Percentiles rank a stretch among this genome's conserved stretches.
Evolutionary conservation across 176 grass and related monocot species (phyloP).

Genomic region (Triticum monococcum): DNA sequence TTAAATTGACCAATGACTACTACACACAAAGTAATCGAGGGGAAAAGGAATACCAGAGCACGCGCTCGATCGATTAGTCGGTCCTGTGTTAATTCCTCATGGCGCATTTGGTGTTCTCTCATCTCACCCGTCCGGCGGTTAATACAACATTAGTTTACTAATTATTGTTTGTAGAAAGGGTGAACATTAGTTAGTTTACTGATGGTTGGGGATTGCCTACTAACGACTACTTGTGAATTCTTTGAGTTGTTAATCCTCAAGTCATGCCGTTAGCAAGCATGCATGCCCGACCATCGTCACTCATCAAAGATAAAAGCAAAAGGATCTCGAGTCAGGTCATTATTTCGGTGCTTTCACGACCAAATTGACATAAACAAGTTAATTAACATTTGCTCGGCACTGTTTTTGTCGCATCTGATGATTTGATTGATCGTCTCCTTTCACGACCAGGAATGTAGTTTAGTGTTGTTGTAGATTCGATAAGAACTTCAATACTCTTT

Average conservation of each 20-base stretch:
- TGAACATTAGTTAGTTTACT: neutral
- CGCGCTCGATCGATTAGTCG: too few relatives aligned
- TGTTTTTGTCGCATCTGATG: neutral
- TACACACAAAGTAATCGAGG: too few relatives aligned
- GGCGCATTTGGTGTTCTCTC: too few relatives aligned
- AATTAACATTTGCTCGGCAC: neutral
- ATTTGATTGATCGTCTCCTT: too few relatives aligned
- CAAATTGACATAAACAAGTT: neutral
- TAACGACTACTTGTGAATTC: slow-evolving; percentile 31
- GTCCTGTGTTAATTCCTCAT: too few relatives aligned
- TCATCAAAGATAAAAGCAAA: slow-evolving; percentile 25
- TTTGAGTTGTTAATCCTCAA: slow-evolving; percentile 41
- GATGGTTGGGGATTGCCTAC: slow-evolving; percentile 44
- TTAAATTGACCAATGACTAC: too few relatives aligned
- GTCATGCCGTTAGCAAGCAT: too few relatives aligned
- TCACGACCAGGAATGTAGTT: neutral
- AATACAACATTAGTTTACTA: too few relatives aligned
- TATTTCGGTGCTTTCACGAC: slow-evolving; percentile 48
- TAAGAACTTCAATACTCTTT: neutral
- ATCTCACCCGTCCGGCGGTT: too few relatives aligned
- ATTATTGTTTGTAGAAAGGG: too few relatives aligned
- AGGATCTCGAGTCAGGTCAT: slow-evolving; percentile 49
- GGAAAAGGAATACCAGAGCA: too few relatives aligned
- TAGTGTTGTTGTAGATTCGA: slow-evolving; percentile 35
- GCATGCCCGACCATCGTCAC: neutral